Percentiles rank a stretch among this genome's conserved stretches.
These are phyloP conservation scores for Fonsecaea monophora DNA, from an alignment of 2,329 filamentous ascomycete genomes.

Conservation along the genomic window DNA sequence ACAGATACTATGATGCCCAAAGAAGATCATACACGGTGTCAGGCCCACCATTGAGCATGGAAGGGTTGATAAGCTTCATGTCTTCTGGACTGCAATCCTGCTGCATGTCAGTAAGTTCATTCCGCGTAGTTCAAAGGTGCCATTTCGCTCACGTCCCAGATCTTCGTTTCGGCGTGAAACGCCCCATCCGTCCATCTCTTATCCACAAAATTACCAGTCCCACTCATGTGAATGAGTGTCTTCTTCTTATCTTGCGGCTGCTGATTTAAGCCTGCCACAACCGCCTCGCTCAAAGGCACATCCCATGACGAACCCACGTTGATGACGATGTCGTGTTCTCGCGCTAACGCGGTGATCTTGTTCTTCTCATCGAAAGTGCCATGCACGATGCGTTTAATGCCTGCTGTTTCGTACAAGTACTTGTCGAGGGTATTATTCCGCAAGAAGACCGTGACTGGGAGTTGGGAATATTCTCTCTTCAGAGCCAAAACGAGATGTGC, in stretches of 20 bases:
- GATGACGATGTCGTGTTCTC: constrained; percentile 25
- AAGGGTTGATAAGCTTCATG: constrained; percentile 28
- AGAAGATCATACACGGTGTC: constrained; percentile 25
- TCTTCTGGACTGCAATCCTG: constrained; percentile 25
- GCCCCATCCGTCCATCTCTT: constrained; percentile 25
- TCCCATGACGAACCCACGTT: constrained; percentile 30
- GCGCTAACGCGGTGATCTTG: constrained; percentile 22
- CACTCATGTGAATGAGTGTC: constrained; percentile 27
- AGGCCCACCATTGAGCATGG: constrained; percentile 28
- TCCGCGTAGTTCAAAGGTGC: neutral
- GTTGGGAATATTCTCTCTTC: constrained; percentile 14
- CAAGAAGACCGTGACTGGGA: constrained; percentile 25
- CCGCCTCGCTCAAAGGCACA: constrained; percentile 21
- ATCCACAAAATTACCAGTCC: constrained; percentile 23
- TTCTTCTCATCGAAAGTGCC: constrained; percentile 29
- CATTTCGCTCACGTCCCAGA: constrained; percentile 18
- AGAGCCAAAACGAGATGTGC: constrained; percentile 27
- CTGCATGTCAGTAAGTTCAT: neutral
- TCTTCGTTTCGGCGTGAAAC: constrained; percentile 15
- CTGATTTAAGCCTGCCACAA: constrained; percentile 26
- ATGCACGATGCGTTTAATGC: constrained; percentile 22
- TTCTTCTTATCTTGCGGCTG: constrained; percentile 22
- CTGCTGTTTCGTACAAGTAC: constrained; percentile 27
- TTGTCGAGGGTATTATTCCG: constrained; percentile 20
- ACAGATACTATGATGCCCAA: neutral